Evolutionary conservation across 1,284 basidiomycete species (phyloP).

Genomic region (Stereum hirsutum): DNA sequence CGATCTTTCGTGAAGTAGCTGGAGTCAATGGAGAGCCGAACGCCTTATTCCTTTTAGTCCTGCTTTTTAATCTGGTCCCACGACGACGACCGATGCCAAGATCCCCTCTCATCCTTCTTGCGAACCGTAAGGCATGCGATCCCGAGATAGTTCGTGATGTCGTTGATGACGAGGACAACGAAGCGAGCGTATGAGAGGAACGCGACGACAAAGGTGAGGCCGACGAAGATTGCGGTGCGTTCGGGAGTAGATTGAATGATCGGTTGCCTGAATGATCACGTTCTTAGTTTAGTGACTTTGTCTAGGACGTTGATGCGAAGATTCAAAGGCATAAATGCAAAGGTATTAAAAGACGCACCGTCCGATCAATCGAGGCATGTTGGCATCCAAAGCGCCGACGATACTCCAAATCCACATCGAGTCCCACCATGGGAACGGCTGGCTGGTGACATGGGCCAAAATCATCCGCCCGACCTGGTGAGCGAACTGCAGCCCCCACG

Average conservation of each 20-base stretch:
- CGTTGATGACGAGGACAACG: slow-evolving; percentile 71
- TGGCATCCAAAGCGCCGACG: slow-evolving; percentile 78
- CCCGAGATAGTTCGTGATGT: slow-evolving; percentile 82
- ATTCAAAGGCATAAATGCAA: not conserved
- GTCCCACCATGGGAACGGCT: slow-evolving; percentile 84
- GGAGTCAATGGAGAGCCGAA: too few species aligned
- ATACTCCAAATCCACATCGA: slow-evolving; percentile 79
- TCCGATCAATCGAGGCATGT: slow-evolving; percentile 58
- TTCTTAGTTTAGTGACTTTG: too few species aligned
- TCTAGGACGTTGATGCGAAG: not conserved
- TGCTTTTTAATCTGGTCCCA: too few species aligned
- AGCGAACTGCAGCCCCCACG: slow-evolving; percentile 85
- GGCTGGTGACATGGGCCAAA: slow-evolving; percentile 84
- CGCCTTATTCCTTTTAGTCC: too few species aligned
- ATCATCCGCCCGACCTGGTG: slow-evolving; percentile 91
- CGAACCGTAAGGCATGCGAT: slow-evolving; percentile 87
- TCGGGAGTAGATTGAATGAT: slow-evolving; percentile 59
- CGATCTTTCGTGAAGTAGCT: too few species aligned
- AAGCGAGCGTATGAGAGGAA: slow-evolving; percentile 73
- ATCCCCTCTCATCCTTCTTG: slow-evolving; percentile 68
- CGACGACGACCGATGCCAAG: slow-evolving; percentile 63
- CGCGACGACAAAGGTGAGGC: slow-evolving; percentile 59
- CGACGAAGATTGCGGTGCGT: slow-evolving; percentile 59
- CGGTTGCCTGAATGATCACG: slow-evolving; percentile 28
- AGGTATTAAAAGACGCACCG: slow-evolving; percentile 36